A percentile compares a stretch with the other conserved stretches of the same genome.
Evolutionary conservation across 768 basidiomycete genomes (phyloP).

Genomic region (Boletus vermiculosoides): DNA sequence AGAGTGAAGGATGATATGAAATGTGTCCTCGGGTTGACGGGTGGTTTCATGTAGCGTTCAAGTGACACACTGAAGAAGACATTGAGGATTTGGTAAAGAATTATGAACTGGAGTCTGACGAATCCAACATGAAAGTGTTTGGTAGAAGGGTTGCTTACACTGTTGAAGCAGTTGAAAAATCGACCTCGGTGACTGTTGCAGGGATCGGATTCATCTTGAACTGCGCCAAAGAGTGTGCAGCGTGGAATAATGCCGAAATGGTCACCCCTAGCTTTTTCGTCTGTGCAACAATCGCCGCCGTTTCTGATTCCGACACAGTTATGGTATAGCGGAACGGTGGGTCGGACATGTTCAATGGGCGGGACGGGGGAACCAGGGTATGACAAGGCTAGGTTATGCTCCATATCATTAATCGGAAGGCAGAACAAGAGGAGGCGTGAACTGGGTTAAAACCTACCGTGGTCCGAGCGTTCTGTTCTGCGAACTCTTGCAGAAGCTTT

Average conservation of each 20-base stretch:
- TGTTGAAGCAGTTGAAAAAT: conserved; percentile 9
- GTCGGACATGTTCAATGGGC: conserved; percentile 7
- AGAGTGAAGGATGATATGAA: conserved; percentile 14
- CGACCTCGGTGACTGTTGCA: conserved; percentile 10
- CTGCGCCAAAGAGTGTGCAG: conserved; percentile 23
- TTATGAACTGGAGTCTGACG: not conserved
- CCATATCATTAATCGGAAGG: not conserved
- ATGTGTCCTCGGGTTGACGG: conserved; percentile 18
- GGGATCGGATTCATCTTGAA: conserved; percentile 22
- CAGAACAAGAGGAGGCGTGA: too few relatives aligned
- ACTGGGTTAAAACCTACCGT: conserved; percentile 7
- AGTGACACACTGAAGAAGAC: conserved; percentile 9
- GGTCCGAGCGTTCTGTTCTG: conserved; percentile 1
- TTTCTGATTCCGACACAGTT: conserved; percentile 4
- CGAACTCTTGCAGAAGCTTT: conserved; percentile 14
- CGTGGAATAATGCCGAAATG: conserved; percentile 19
- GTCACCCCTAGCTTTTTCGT: conserved; percentile 13
- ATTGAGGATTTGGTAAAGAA: not conserved
- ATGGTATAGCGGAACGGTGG: conserved; percentile 3
- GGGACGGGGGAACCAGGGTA: conserved; percentile 8
- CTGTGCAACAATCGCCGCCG: conserved; percentile 8
- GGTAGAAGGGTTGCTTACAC: conserved; percentile 8
- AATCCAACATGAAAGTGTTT: too few relatives aligned
- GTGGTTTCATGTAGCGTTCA: conserved; percentile 20
- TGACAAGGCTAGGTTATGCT: conserved; percentile 2